phyloP scores from a whole-genome alignment of 345 rosid species.

The Ceriops zippeliana region DNA sequence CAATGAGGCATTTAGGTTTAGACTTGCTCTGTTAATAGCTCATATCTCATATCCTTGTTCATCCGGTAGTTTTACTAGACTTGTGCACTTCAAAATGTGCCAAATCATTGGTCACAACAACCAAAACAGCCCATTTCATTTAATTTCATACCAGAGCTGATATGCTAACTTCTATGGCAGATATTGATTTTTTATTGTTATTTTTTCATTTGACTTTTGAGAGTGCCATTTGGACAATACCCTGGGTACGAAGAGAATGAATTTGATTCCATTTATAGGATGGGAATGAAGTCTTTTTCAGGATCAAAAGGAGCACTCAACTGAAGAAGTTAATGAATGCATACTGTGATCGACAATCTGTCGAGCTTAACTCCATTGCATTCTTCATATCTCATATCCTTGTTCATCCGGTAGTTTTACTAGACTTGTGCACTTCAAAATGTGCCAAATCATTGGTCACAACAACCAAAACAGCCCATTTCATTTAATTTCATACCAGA shows the following conservation, averaged over 20 bases:
- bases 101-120: no score
- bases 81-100: no score
- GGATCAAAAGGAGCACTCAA: slow-evolving; percentile 84
- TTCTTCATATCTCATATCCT: no score
- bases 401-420: no score
- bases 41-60: no score
- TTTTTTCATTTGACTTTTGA: background rate
- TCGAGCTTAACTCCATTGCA: slow-evolving; percentile 69
- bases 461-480: no score
- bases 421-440: no score
- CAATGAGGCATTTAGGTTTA: slow-evolving; percentile 8
- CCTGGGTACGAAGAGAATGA: background rate
- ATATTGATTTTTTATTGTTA: background rate
- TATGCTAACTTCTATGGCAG: background rate
- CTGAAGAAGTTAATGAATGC: slow-evolving; percentile 88
- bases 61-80: no score
- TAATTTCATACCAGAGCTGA: no score
- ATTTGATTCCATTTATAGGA: slow-evolving; percentile 39
- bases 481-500: no score
- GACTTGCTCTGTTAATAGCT: slow-evolving; percentile 2
- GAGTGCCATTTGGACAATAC: background rate
- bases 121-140: no score
- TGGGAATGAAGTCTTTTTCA: slow-evolving; percentile 81
- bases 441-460: no score
- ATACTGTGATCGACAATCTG: slow-evolving; percentile 79